phyloP scores from a whole-genome alignment of 352 stramenopile species.

The Phytophthora tentaculata region DNA sequence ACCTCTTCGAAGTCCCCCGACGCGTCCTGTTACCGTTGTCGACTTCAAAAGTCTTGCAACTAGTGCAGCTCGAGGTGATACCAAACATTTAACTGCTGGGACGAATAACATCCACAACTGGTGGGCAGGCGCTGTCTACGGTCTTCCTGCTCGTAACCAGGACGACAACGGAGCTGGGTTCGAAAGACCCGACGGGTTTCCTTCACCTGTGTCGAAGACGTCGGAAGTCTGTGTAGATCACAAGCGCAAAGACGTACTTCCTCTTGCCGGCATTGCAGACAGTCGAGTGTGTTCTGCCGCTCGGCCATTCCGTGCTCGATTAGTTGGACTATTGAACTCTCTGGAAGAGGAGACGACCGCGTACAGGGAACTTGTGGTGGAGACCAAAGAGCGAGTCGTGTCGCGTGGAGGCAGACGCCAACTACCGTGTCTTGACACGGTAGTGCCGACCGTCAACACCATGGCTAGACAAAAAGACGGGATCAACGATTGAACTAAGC shows the following conservation, averaged over 20 bases:
- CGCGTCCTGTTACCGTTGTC: conserved; percentile 35
- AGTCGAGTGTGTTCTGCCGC: conserved; percentile 21
- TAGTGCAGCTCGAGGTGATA: conserved; percentile 6
- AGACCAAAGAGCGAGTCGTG: conserved; percentile 30
- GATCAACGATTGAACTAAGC: conserved; percentile 6
- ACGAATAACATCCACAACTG: conserved; percentile 59
- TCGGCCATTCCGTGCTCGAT: conserved; percentile 58
- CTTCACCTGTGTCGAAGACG: background rate
- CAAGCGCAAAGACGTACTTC: conserved; percentile 10
- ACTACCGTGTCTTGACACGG: conserved; percentile 22
- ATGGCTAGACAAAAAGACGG: conserved; percentile 6
- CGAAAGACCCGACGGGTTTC: background rate
- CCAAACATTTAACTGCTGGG: conserved; percentile 15
- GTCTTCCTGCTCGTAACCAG: conserved; percentile 19
- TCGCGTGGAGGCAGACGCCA: conserved; percentile 20
- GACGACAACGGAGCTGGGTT: conserved; percentile 8
- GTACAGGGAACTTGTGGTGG: conserved; percentile 34
- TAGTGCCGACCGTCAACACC: background rate
- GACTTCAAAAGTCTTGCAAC: conserved; percentile 30
- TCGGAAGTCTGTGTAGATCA: background rate
- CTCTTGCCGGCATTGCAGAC: conserved; percentile 5
- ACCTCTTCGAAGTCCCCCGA: conserved; percentile 15
- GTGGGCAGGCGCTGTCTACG: conserved; percentile 46
- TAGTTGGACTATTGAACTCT: conserved; percentile 69
- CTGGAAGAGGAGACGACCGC: conserved; percentile 75